Base-by-base conservation (phyloP, 2,329 filamentous ascomycete genomes). In the Aotearoamyces nothofagi region DNA sequence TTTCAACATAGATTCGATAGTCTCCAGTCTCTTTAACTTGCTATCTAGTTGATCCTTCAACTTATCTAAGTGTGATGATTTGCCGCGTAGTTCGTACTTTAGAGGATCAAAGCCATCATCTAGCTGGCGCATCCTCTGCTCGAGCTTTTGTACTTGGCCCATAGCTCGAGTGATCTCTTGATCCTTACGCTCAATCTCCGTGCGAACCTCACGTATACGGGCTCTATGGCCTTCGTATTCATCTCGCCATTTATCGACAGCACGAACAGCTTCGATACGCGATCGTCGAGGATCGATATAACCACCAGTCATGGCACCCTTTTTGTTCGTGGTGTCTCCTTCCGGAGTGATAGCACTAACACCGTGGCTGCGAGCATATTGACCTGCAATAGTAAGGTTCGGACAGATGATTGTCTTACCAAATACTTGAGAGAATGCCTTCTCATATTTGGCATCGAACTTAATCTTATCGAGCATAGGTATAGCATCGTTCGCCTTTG, bases 361-460 rank as follows among this genome's bases (percentile, higher is more conserved):
- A 11, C 80, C 80, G 45, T 96, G 87, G 43, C 80, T 92, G 45
- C 87, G 73, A 13, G 90, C 82, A 49, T 94, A 94, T 47, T 94
- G 84, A 9, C 79, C 72, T 26, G 86, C 90, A 33, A 93, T 71
- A 27, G 80, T 71, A 37, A 98, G 59, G 41, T 83, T 92, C 3
- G 87, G 86, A 41, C 90, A 96, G 32, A 98, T 78, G 29, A 98
- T 83, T 0, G 83, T 90, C 53, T 83, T 92, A 26, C 86, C 90
- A 54, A 98, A 98, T 1, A 98, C 83, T 49, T 94, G 86, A 47
- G 81, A 75, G 51, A 98, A 90, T 0, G 90, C 90, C 43, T 72
- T 78, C 33, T 92, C 82, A 42, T 77, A 94, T 36, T 59, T 63
- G 2, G 64, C 47, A 29, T 94, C 78, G 46, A 77, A 98, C 27